Evolutionary conservation across 78 protist genomes (phyloP).

Genomic region (Dictyostelium brefeldianum): DNA sequence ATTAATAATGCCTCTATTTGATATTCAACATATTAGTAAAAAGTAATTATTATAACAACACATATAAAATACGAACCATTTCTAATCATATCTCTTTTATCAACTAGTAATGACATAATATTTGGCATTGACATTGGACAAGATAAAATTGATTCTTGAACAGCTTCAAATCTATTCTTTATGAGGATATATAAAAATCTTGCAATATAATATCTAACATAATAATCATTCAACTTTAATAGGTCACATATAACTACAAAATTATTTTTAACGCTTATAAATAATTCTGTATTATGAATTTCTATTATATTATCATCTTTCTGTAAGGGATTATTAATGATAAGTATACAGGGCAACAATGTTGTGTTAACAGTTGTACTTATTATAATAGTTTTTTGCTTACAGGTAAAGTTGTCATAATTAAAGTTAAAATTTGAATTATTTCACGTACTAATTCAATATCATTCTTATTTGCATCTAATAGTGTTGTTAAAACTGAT

Average conservation of each 20-base stretch:
- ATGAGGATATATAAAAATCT: constrained; percentile 44
- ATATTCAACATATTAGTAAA: too few species aligned
- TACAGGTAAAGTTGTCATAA: constrained; percentile 59
- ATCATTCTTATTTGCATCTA: constrained; percentile 9
- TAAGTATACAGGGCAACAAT: too few species aligned
- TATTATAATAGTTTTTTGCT: neutral
- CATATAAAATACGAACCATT: constrained; percentile 34
- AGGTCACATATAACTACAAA: constrained; percentile 27
- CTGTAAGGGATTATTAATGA: neutral
- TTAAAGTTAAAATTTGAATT: constrained; percentile 34
- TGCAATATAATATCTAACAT: constrained; percentile 45
- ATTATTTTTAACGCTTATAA: constrained; percentile 40
- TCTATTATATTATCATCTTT: constrained; percentile 80
- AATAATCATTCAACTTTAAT: constrained; percentile 36
- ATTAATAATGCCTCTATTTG: constrained; percentile 58
- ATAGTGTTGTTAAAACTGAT: constrained; percentile 26
- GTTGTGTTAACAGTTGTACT: too few species aligned
- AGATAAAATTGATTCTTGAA: constrained; percentile 64
- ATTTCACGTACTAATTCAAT: constrained; percentile 52
- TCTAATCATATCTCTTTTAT: constrained; percentile 71
- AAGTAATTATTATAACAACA: too few species aligned
- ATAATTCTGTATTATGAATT: constrained; percentile 79
- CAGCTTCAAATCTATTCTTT: constrained; percentile 55
- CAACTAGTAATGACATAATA: constrained; percentile 55
- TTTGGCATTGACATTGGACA: constrained; percentile 77